Percentiles rank a stretch among this genome's conserved stretches.
Evolutionary conservation across 768 basidiomycete species (phyloP).

Genomic region (Pisolithus albus): DNA sequence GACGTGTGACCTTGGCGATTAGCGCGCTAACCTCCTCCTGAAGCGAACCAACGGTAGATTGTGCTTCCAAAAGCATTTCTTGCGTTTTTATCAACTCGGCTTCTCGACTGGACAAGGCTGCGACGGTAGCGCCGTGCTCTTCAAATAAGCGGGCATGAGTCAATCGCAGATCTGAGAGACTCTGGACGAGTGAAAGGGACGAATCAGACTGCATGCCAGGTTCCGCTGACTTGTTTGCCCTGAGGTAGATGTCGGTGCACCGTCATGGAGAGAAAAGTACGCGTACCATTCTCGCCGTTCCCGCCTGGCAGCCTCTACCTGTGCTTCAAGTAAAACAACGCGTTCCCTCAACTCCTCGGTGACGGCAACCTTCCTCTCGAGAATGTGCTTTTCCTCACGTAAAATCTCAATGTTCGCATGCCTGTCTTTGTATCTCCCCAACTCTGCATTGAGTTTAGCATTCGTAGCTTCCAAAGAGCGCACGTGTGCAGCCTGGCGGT

Average conservation of each 20-base stretch:
- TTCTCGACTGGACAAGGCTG: conserved; percentile 48
- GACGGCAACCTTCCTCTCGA: conserved; percentile 46
- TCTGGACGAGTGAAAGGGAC: conserved; percentile 50
- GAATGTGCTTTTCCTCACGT: conserved; percentile 62
- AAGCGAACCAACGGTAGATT: conserved; percentile 26
- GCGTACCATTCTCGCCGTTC: conserved; percentile 57
- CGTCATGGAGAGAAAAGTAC: not conserved
- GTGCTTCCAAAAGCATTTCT: conserved; percentile 31
- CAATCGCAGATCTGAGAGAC: conserved; percentile 53
- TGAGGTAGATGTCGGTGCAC: conserved; percentile 11
- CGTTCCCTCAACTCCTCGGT: conserved; percentile 51
- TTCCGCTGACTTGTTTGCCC: conserved; percentile 33
- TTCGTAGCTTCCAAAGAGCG: conserved; percentile 56
- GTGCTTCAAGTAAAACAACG: conserved; percentile 53
- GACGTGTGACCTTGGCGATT: conserved; percentile 32
- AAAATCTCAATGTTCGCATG: conserved; percentile 63
- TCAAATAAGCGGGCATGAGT: conserved; percentile 59
- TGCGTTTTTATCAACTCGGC: conserved; percentile 40
- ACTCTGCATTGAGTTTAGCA: conserved; percentile 45
- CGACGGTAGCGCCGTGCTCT: conserved; percentile 53
- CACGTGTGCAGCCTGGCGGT: conserved; percentile 56
- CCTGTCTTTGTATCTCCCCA: conserved; percentile 46
- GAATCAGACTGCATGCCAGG: conserved; percentile 36
- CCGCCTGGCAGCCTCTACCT: conserved; percentile 51
- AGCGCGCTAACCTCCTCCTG: conserved; percentile 33